These are phyloP conservation scores for Neurospora discreta DNA, from an alignment of 495 filamentous ascomycete genomes.

Conservation along the genomic window DNA sequence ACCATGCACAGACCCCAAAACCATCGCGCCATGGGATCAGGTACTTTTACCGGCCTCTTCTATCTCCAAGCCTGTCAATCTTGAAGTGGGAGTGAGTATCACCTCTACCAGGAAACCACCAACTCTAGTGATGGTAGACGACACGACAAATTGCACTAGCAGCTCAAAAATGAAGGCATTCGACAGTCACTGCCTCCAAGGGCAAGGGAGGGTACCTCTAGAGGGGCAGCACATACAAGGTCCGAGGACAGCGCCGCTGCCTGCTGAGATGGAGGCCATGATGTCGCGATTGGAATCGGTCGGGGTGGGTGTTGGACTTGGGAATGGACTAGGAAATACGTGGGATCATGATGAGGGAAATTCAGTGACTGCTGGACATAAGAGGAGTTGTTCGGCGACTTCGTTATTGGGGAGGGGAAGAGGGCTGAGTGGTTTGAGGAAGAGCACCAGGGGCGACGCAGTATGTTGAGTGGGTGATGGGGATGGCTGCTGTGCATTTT, in stretches of 20 bases:
- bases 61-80: neutral
- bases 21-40: neutral
- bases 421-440: neutral
- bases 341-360: neutral
- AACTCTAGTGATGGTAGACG: neutral
- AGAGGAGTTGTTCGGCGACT: neutral
- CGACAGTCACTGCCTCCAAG: too few species aligned
- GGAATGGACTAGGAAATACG: neutral
- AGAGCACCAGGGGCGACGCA: neutral
- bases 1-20: neutral
- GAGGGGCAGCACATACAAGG: too few species aligned
- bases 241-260: neutral
- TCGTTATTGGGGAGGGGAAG: too few species aligned
- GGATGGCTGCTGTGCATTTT: neutral
- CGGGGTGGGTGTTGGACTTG: neutral
- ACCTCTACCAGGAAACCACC: neutral
- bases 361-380: neutral
- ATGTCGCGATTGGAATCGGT: neutral
- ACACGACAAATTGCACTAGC: neutral
- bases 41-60: neutral
- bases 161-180: neutral
- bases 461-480: neutral
- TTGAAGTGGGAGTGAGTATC: neutral
- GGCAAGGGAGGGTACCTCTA: too few species aligned
- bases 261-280: neutral